Conservation (phyloP, 306 rosid genomes). For the Cicer judaicum region DNA sequence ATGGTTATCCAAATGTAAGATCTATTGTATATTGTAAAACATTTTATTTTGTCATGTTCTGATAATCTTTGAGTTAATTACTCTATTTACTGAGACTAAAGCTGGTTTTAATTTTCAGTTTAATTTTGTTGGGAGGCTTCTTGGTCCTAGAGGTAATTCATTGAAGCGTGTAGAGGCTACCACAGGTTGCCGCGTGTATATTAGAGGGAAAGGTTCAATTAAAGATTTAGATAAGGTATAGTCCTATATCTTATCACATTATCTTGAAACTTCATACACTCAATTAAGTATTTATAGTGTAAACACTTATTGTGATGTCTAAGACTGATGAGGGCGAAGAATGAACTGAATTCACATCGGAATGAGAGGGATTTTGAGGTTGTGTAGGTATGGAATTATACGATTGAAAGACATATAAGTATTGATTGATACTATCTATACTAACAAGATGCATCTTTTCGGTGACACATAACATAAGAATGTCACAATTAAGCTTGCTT, state of each 20-base stretch:
- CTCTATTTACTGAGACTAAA: slow-evolving; percentile 11
- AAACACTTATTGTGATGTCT: too few species aligned
- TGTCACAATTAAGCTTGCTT: too few species aligned
- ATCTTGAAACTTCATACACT: neutral
- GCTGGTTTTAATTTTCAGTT: slow-evolving; percentile 51
- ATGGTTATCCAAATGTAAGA: slow-evolving; percentile 61
- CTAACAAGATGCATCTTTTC: too few species aligned
- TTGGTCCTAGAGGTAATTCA: slow-evolving; percentile 69
- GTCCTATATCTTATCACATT: slow-evolving; percentile 16
- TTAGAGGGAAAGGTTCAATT: slow-evolving; percentile 69
- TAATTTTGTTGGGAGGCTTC: slow-evolving; percentile 68
- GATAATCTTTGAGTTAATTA: neutral
- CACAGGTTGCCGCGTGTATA: slow-evolving; percentile 66
- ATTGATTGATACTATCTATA: too few species aligned
- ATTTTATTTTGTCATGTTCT: slow-evolving; percentile 11
- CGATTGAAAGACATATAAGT: too few species aligned
- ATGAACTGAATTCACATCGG: too few species aligned
- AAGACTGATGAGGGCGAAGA: too few species aligned
- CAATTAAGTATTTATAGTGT: too few species aligned
- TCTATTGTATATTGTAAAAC: neutral
- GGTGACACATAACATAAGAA: too few species aligned
- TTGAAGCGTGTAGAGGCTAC: slow-evolving; percentile 65
- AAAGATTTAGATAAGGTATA: slow-evolving; percentile 62
- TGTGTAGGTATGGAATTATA: too few species aligned
- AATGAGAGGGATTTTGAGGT: too few species aligned